Evolutionary conservation across 495 filamentous ascomycete species (phyloP), one percentile per base, ranked within the genome.

Genomic region (Annulohypoxylon bovei): DNA sequence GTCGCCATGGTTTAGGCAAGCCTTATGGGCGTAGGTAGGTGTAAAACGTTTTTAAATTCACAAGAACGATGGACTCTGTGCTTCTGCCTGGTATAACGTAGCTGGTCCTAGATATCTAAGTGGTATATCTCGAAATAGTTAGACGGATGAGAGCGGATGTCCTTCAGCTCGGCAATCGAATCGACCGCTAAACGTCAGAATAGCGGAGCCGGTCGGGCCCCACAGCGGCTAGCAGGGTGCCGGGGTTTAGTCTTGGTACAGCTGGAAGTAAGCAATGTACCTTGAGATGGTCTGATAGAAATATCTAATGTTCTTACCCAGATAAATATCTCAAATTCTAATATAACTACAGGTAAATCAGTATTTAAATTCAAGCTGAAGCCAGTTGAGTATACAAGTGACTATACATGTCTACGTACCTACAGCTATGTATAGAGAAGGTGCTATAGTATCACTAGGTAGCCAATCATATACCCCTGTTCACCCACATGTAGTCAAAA

Each of bases 131-230:
- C 14, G 11, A 32, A 9, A 40, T 46, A 16, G 42, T 23, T 56
- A 16, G n/a, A 14, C 32, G 27, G 23, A 52, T 23, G 52, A 18
- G 32, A 37, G 39, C 27, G 16, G 54, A 22, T 28, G 39, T 52
- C n/a, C 16, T 35, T 47, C 14, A 56, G 37, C 33, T 62, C 32
- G 47, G 61, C 53, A 28, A 39, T 60, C 32, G 53, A 46, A 49
- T 40, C 56, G 50, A 40, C 62, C 49, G 65, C 52, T 61, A 67
- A 67, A 67, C 54, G 62, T 63, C 62, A 64, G 39, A 67, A 65
- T 70, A 73, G 73, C 73, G 73, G 73, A 70, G 42, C 70, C 37
- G 61, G 30, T 62, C 16, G 30, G 57, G 11, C 30, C 56, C 66
- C 65, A 65, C 69, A 72, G 72, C 65, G 50, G 52, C 49, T 62